Percentiles rank a stretch among this genome's conserved stretches.
These are phyloP conservation scores for Sporothrix pallida DNA, from an alignment of 2,329 filamentous ascomycete species.

Conservation along the genomic window DNA sequence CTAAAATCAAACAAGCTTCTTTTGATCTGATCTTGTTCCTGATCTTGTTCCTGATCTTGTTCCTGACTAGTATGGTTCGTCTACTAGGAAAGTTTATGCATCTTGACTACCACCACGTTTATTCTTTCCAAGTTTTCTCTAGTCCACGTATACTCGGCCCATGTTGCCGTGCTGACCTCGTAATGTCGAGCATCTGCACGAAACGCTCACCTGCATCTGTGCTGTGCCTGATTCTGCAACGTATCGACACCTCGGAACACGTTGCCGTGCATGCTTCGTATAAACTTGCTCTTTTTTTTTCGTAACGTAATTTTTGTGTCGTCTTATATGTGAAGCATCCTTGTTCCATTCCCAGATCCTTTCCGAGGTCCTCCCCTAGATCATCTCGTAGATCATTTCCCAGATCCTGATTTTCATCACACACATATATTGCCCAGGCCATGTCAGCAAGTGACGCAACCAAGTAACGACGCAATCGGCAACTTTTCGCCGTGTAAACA, in stretches of 20 bases:
- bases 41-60: background rate
- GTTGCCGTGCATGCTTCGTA: conserved; percentile 12
- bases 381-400: background rate
- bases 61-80: background rate
- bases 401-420: background rate
- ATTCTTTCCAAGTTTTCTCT: background rate
- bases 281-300: conserved; percentile 19
- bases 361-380: no score
- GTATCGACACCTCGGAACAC: conserved; percentile 1
- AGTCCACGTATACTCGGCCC: background rate
- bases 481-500: conserved; percentile 13
- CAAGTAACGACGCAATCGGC: background rate
- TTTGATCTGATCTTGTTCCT: background rate
- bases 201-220: background rate
- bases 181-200: background rate
- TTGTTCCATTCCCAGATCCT: background rate
- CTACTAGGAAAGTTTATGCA: background rate
- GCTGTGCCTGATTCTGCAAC: conserved; percentile 24
- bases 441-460: conserved; percentile 15
- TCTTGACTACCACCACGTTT: background rate
- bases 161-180: background rate
- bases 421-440: conserved; percentile 13
- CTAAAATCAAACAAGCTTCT: conserved; percentile 2
- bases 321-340: background rate
- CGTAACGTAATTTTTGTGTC: background rate